A percentile compares a stretch with the other conserved stretches of the same genome.
Evolutionary conservation across 306 rosid genomes (phyloP).

Genomic region (Albizia julibrissin): DNA sequence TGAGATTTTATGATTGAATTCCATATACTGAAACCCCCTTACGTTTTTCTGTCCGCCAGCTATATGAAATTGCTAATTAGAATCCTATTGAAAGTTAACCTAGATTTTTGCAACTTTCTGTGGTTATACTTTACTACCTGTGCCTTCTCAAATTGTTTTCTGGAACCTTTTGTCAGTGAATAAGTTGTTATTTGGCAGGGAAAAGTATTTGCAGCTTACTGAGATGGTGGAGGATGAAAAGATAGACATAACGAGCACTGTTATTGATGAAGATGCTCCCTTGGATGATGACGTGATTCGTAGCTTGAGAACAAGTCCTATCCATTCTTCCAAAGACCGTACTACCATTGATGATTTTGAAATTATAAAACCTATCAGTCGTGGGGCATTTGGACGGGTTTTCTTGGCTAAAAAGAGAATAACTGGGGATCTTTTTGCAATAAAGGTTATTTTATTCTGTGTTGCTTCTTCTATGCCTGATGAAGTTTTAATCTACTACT

Average conservation of each 20-base stretch:
- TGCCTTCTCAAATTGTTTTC: slow-evolving; percentile 32
- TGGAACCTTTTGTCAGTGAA: slow-evolving; percentile 22
- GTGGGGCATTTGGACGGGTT: slow-evolving; percentile 99
- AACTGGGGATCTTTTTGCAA: slow-evolving; percentile 97
- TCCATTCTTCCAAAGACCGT: slow-evolving; percentile 88
- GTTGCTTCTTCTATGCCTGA: neutral
- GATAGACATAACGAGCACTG: slow-evolving; percentile 69
- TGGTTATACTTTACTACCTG: neutral
- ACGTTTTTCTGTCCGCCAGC: slow-evolving; percentile 7
- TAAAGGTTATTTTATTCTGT: slow-evolving; percentile 60
- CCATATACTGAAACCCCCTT: slow-evolving; percentile 10
- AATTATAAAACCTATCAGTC: slow-evolving; percentile 95
- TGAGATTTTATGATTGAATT: slow-evolving; percentile 1
- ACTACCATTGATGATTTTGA: slow-evolving; percentile 96
- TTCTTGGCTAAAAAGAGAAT: slow-evolving; percentile 97
- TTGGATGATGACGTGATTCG: slow-evolving; percentile 91
- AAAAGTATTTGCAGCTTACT: slow-evolving; percentile 95
- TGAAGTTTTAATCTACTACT: neutral
- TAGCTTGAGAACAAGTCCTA: slow-evolving; percentile 93
- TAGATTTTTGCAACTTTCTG: slow-evolving; percentile 12
- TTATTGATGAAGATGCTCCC: slow-evolving; percentile 87
- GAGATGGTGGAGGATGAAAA: slow-evolving; percentile 94
- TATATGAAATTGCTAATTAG: neutral
- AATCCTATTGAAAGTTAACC: slow-evolving; percentile 1
- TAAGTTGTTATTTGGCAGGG: slow-evolving; percentile 59